Conservation (phyloP, 2,329 filamentous ascomycete genomes). For the Phaeosphaeriaceae sp. region DNA sequence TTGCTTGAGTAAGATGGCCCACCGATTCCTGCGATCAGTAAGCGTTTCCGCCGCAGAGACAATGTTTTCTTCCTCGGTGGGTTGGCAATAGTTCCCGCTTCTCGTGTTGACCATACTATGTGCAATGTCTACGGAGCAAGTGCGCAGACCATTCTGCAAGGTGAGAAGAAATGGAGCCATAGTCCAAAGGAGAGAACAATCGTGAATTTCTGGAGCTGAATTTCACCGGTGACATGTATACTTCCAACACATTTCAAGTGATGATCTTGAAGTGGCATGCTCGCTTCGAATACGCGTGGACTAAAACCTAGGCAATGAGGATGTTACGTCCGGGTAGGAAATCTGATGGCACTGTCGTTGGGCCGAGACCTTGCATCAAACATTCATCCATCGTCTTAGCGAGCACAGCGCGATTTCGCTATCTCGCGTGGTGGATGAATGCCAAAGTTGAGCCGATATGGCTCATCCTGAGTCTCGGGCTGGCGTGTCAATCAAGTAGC, state of each 20-base stretch:
- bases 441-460: not conserved
- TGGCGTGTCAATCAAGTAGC: not conserved
- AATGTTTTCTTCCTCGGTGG: not conserved
- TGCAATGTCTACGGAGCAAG: not conserved
- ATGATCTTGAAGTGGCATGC: no score
- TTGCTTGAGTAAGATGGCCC: conserved; percentile 20
- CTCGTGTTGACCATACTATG: conserved; percentile 10
- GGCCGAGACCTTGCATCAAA: no score
- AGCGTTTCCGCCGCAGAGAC: conserved; percentile 11
- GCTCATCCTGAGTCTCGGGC: not conserved
- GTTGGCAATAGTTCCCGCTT: conserved; percentile 2
- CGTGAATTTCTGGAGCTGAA: no score
- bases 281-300: no score
- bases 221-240: no score
- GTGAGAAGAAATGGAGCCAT: not conserved
- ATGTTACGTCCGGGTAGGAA: no score
- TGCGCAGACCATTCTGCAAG: not conserved
- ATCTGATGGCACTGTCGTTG: no score
- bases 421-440: not conserved
- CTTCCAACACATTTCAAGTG: no score
- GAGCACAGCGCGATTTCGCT: not conserved
- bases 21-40: conserved; percentile 17
- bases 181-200: no score
- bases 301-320: no score
- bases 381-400: not conserved